Percentiles rank a stretch among this genome's conserved stretches.
These are phyloP conservation scores for Cymbopogon flexuosus DNA, from an alignment of 202 grass and related monocot genomes.

Conservation along the genomic window DNA sequence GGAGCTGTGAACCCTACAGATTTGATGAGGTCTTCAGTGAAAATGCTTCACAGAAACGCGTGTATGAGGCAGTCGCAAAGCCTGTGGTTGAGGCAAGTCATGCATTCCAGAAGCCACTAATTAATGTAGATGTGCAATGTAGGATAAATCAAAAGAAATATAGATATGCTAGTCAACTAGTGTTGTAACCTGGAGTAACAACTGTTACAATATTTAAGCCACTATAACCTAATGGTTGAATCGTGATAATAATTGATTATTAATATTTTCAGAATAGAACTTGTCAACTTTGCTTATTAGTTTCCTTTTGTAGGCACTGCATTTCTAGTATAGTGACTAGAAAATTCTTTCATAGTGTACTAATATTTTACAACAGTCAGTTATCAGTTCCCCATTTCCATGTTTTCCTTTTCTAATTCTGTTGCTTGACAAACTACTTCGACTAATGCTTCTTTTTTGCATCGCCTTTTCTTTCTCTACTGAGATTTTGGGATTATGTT, in stretches of 20 bases:
- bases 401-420: background rate
- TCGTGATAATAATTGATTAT: background rate
- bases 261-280: background rate
- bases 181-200: background rate
- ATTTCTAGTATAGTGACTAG: background rate
- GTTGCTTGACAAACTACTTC: background rate
- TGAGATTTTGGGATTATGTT: background rate
- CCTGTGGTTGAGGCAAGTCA: conserved; percentile 89
- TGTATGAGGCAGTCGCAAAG: conserved; percentile 82
- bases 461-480: background rate
- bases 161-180: background rate
- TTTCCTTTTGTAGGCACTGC: background rate
- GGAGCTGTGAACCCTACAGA: conserved; percentile 80
- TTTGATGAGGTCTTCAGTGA: conserved; percentile 88
- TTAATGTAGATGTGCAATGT: background rate
- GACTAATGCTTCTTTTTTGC: conserved; percentile 14
- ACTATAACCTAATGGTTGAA: background rate
- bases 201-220: background rate
- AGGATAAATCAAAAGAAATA: background rate
- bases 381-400: background rate
- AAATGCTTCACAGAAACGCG: conserved; percentile 73
- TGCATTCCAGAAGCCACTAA: background rate
- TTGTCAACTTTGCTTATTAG: background rate
- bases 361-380: background rate
- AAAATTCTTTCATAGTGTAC: background rate